phyloP scores from a whole-genome alignment of 148 eudicot genomes.

The Camellia lanceoleosa region DNA sequence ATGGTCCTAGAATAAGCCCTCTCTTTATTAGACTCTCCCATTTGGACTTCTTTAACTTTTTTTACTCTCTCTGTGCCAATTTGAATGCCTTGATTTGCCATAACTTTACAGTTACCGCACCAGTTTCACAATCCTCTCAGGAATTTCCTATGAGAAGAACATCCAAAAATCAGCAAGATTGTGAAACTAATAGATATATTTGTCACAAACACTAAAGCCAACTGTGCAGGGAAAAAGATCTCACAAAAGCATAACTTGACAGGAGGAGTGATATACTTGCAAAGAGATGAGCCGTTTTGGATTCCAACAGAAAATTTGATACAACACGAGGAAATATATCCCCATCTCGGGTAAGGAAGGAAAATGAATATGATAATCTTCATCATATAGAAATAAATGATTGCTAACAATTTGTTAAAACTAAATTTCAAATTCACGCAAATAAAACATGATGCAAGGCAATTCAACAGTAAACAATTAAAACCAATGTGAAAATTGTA shows the following conservation, averaged over 20 bases:
- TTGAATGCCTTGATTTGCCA: neutral
- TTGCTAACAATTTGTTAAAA: neutral
- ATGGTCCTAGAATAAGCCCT: slow-evolving; percentile 9
- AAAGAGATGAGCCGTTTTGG: neutral
- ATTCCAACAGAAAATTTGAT: neutral
- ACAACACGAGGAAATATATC: neutral
- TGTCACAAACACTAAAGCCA: neutral
- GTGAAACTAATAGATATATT: neutral
- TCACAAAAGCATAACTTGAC: neutral
- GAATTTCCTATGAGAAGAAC: neutral
- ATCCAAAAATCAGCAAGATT: neutral
- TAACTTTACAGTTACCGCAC: neutral
- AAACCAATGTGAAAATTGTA: neutral
- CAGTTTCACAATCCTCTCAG: neutral
- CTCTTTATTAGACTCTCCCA: slow-evolving; percentile 17
- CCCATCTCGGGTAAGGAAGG: no score
- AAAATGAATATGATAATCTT: neutral
- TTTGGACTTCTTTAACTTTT: neutral
- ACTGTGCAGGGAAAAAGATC: neutral
- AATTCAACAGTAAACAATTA: neutral
- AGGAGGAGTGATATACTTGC: neutral
- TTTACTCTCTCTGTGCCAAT: neutral
- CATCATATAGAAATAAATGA: neutral
- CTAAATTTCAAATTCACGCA: neutral
- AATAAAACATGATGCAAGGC: neutral